These are phyloP conservation scores for Phytophthora quininea DNA, from an alignment of 352 stramenopile genomes.

Conservation along the genomic window DNA sequence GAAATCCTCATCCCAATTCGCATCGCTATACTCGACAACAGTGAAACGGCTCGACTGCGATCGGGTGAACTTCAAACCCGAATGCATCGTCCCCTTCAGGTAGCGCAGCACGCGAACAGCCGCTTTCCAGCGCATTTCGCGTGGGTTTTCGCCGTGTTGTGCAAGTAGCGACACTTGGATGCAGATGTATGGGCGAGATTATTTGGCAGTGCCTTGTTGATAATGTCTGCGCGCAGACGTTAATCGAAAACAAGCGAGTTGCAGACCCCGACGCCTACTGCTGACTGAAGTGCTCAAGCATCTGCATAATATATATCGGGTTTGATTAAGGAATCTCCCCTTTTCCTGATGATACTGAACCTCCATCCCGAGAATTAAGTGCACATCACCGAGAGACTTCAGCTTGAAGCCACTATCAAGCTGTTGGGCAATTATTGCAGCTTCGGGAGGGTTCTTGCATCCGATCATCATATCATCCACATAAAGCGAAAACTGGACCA, in stretches of 20 bases:
- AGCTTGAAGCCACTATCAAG: slow-evolving; percentile 3
- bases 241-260: not conserved
- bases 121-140: slow-evolving; percentile 14
- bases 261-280: not conserved
- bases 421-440: not conserved
- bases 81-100: slow-evolving; percentile 9
- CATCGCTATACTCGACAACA: slow-evolving; percentile 12
- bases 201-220: not conserved
- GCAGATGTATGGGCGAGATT: slow-evolving; percentile 9
- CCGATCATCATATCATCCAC: slow-evolving; percentile 20
- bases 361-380: slow-evolving; percentile 9
- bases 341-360: not conserved
- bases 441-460: not conserved
- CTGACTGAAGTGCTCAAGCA: slow-evolving; percentile 5
- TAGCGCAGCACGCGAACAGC: slow-evolving; percentile 13
- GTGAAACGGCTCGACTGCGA: not conserved
- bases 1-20: slow-evolving; percentile 16
- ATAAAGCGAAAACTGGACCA: slow-evolving; percentile 17
- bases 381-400: not conserved
- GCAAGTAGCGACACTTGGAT: not conserved
- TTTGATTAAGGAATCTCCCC: not conserved
- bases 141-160: slow-evolving; percentile 5
- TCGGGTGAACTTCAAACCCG: not conserved
- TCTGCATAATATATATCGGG: not conserved
- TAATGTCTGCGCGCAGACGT: not conserved